Evolutionary conservation across 148 eudicot species (phyloP).

Genomic region (Cornus florida): DNA sequence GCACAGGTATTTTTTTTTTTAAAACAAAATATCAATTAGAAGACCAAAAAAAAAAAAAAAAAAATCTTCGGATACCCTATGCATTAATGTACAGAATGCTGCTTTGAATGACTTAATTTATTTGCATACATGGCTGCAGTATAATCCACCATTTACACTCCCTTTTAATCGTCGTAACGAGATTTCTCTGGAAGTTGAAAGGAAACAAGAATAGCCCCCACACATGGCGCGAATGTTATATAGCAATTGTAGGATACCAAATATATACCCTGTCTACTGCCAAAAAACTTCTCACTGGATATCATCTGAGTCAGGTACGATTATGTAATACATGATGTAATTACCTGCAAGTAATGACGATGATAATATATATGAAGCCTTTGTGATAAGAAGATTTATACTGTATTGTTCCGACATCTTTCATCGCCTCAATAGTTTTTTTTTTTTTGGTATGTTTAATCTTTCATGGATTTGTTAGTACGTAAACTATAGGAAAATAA

Average conservation of each 20-base stretch:
- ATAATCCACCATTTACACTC: constrained; percentile 90
- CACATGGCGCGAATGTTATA: background rate
- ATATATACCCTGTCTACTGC: background rate
- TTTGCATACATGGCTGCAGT: constrained; percentile 47
- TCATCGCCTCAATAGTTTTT: background rate
- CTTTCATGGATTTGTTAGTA: background rate
- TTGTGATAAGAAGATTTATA: background rate
- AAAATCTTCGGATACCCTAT: background rate
- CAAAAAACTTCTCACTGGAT: background rate
- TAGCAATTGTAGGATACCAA: background rate
- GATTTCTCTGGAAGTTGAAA: constrained; percentile 86
- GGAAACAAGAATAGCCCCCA: constrained; percentile 34
- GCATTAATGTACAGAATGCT: background rate
- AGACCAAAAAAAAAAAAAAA: background rate
- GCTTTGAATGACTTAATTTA: background rate
- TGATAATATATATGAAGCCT: background rate
- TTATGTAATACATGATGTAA: background rate
- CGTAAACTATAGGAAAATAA: background rate
- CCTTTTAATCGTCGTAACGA: constrained; percentile 96
- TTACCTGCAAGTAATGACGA: background rate
- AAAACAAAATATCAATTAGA: background rate
- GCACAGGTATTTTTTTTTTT: constrained; percentile 58
- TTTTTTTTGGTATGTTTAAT: no score
- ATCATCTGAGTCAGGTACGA: background rate
- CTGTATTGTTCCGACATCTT: background rate